Base-by-base conservation (phyloP, 2,329 filamentous ascomycete species). In the Fusarium sp. region DNA sequence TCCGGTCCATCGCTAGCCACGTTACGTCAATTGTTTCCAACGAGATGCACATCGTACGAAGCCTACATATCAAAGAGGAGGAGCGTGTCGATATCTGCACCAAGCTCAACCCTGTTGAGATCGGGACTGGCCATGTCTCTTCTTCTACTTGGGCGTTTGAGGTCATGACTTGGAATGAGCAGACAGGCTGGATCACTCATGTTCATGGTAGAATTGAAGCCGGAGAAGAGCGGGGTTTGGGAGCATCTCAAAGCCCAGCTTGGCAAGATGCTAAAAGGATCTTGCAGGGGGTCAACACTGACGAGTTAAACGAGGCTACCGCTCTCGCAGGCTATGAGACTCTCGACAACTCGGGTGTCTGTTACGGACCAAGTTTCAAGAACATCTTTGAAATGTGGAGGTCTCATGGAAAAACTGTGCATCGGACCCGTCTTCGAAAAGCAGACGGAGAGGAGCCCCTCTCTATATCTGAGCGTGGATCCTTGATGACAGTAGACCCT, bases 351-450 rank as follows among this genome's bases (percentile, higher is more conserved):
- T 44, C 22, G 9, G 41, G 41, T 9, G 41, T 44, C 23, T 27
- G 46, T 7, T 49, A 49, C n/a, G 46, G 46, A n/a, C 46, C 46
- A 37, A 37, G 19, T 17, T 49, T 49, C 32, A 49, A 39, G 20
- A 23, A 35, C 10, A 49, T 49, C 6, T 23, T 37, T 10, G 20
- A 4, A 9, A 37, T 49, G 32, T 49, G 46, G 46, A 37, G 32
- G 8, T 19, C 46, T 2, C 46, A 32, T n/a, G 46, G 46, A 9
- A 23, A 37, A 10, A 49, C 46, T 8, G 32, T 49, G 8, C 33
- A 37, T 35, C 32, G 33, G 8, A 37, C 46, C 0, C 32, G 33
- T 3, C 19, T 49, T 35, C 46, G 46, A 35, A 23, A 39, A 4
- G 13, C 33, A 11, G 20, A 14, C n/a, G 33, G 19, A 7, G 46